A percentile compares a stretch with the other conserved stretches of the same genome.
phyloP scores from a whole-genome alignment of 805 yeast genomes.

The Candida vartiovaarae region DNA sequence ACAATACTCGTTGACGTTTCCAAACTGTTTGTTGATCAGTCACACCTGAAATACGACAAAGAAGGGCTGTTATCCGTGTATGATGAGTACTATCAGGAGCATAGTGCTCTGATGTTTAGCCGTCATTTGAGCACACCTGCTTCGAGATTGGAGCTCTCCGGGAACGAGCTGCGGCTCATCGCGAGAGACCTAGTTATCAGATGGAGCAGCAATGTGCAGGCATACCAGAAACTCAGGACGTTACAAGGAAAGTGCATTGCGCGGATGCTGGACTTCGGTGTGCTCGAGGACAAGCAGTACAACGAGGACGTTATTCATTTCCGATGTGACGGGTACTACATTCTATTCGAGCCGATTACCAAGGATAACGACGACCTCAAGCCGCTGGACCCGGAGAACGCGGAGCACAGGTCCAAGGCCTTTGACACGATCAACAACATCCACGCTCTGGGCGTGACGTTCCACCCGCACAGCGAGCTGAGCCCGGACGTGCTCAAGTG shows the following conservation, averaged over 20 bases:
- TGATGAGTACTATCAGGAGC: conserved; percentile 21
- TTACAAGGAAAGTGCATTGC: conserved; percentile 22
- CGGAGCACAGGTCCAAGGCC: conserved; percentile 11
- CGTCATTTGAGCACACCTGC: background rate
- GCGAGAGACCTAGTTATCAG: conserved; percentile 12
- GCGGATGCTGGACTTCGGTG: conserved; percentile 20
- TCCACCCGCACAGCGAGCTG: conserved; percentile 13
- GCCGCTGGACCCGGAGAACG: conserved; percentile 8
- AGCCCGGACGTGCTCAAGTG: conserved; percentile 14
- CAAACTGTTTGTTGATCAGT: conserved; percentile 13
- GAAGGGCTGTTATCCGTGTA: conserved; percentile 19
- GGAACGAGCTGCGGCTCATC: background rate
- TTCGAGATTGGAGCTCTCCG: background rate
- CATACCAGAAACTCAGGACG: conserved; percentile 9
- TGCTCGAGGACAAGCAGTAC: conserved; percentile 19
- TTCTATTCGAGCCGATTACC: conserved; percentile 20
- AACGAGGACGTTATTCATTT: conserved; percentile 16
- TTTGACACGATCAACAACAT: conserved; percentile 13
- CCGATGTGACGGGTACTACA: conserved; percentile 22
- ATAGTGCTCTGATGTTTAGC: background rate
- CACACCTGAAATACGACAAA: conserved; percentile 1
- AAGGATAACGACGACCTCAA: conserved; percentile 9
- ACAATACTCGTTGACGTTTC: conserved; percentile 17
- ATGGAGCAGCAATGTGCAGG: conserved; percentile 20
- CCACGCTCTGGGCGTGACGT: conserved; percentile 17